Conservation (phyloP, 2,329 filamentous ascomycete species). For the Basipetospora chlamydospora region DNA sequence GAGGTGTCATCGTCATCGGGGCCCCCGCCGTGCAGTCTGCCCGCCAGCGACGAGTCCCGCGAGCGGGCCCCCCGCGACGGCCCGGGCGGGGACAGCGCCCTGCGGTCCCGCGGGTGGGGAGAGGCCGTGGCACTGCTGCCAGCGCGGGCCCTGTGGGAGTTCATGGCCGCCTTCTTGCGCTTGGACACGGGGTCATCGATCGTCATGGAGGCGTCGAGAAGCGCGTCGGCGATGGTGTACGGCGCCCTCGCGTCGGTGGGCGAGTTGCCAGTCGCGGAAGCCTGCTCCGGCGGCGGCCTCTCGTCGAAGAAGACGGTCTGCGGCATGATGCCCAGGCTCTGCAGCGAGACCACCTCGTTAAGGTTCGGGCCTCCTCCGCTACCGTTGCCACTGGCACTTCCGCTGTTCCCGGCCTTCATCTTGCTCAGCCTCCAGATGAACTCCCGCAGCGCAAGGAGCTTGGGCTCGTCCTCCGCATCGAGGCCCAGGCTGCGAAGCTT, state of each 20-base stretch:
- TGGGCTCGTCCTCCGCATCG: slow-evolving; percentile 70
- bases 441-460: slow-evolving; percentile 71
- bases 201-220: slow-evolving; percentile 81
- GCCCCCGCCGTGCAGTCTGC: neutral
- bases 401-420: slow-evolving; percentile 45
- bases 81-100: slow-evolving; percentile 15
- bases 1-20: slow-evolving; percentile 19
- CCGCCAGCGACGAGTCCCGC: slow-evolving; percentile 1
- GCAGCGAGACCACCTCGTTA: slow-evolving; percentile 60
- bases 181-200: slow-evolving; percentile 54
- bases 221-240: slow-evolving; percentile 77
- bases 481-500: slow-evolving; percentile 76
- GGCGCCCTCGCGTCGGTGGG: slow-evolving; percentile 29
- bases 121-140: slow-evolving; percentile 21
- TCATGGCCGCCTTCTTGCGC: slow-evolving; percentile 35
- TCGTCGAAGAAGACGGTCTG: slow-evolving; percentile 92
- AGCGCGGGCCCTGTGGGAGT: slow-evolving; percentile 32
- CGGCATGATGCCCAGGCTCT: slow-evolving; percentile 61
- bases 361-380: too few relatives aligned
- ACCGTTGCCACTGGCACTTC: slow-evolving; percentile 17
- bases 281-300: slow-evolving; percentile 30
- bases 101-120: slow-evolving; percentile 10
- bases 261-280: too few relatives aligned
- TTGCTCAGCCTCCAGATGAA: slow-evolving; percentile 81
- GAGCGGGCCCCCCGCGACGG: neutral